Evolutionary conservation across 345 rosid species (phyloP).

Genomic region (Boechera stricta): DNA sequence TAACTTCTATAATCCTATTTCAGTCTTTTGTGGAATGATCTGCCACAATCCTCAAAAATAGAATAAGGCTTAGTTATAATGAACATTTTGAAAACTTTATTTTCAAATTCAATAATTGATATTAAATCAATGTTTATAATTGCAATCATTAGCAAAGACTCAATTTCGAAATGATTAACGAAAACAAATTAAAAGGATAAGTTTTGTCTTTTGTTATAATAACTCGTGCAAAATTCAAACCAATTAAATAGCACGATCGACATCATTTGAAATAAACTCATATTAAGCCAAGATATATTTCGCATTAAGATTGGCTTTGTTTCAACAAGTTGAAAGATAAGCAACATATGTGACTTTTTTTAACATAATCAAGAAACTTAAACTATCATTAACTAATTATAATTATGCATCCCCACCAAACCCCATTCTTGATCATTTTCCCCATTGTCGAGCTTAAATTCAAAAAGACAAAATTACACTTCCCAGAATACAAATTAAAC

Average conservation of each 20-base stretch:
- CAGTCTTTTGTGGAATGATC: neutral
- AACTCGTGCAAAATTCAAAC: neutral
- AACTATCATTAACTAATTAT: conserved; percentile 30
- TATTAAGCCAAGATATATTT: neutral
- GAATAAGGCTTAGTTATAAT: neutral
- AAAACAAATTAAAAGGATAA: neutral
- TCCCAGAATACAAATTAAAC: conserved; percentile 30
- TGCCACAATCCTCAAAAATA: neutral
- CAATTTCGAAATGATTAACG: conserved; percentile 11
- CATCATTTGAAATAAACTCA: neutral
- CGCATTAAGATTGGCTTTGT: conserved; percentile 7
- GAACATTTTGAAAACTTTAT: neutral
- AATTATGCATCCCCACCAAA: conserved; percentile 25
- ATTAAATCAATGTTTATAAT: neutral
- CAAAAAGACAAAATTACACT: conserved; percentile 23
- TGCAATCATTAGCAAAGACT: neutral
- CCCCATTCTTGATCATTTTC: neutral
- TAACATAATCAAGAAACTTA: conserved; percentile 31
- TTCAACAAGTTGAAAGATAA: neutral
- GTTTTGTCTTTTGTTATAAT: neutral
- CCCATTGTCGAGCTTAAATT: conserved; percentile 6
- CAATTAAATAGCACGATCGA: neutral
- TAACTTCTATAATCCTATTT: neutral
- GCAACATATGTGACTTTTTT: conserved; percentile 7
- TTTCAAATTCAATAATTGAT: neutral